Conservation (phyloP, 2,329 filamentous ascomycete species). For the Hypoxylon sp. region DNA sequence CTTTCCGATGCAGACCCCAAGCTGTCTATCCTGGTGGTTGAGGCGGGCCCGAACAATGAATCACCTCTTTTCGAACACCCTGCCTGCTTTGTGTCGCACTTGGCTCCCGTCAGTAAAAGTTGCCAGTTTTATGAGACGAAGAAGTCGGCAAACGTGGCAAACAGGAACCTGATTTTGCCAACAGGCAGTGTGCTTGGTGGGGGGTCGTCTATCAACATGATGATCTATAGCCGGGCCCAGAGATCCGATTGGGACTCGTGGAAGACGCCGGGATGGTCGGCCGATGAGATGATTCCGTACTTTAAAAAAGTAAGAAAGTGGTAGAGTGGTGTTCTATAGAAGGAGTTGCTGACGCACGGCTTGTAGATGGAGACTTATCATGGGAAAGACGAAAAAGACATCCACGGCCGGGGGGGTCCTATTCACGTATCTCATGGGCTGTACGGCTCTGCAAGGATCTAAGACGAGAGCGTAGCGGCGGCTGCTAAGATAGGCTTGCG, state of each 20-base stretch:
- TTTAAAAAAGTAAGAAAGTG: constrained; percentile 54
- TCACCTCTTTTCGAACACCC: constrained; percentile 14
- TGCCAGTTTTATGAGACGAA: constrained; percentile 1
- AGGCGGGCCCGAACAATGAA: constrained; percentile 26
- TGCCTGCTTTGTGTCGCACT: constrained; percentile 7
- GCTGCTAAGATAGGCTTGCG: too few species aligned
- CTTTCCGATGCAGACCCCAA: constrained; percentile 13
- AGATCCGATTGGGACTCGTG: constrained; percentile 44
- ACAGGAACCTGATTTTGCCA: constrained; percentile 17
- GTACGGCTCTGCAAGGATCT: too few species aligned
- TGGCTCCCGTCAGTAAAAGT: constrained; percentile 8
- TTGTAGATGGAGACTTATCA: constrained; percentile 64
- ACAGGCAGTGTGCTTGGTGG: constrained; percentile 58
- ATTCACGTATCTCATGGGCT: constrained; percentile 63
- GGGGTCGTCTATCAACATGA: constrained; percentile 58
- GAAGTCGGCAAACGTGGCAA: constrained; percentile 12
- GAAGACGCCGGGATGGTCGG: constrained; percentile 41
- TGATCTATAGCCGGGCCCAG: constrained; percentile 49
- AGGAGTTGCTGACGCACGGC: constrained; percentile 15
- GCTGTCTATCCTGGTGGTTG: constrained; percentile 42
- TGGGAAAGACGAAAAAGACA: constrained; percentile 51
- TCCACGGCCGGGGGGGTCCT: constrained; percentile 63
- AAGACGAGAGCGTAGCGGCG: too few species aligned
- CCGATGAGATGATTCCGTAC: constrained; percentile 38
- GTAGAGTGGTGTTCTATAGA: not conserved